phyloP scores from a whole-genome alignment of 1,284 basidiomycete genomes.

The Cryptococcus sp. region DNA sequence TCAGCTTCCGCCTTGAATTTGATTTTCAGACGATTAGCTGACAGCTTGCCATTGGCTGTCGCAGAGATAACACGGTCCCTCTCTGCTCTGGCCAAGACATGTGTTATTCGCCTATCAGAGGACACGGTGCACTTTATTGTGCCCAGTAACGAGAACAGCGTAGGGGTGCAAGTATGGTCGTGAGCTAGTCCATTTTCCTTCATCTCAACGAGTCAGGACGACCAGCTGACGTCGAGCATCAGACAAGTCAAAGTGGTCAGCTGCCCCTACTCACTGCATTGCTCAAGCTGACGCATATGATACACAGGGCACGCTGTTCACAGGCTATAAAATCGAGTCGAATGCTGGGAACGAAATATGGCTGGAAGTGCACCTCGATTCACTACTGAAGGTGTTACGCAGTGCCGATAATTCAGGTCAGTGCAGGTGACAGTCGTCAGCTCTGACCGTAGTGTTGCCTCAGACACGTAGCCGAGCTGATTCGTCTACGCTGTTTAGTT shows the following conservation, averaged over 20 bases:
- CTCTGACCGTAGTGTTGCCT: no score
- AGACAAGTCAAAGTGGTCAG: neutral
- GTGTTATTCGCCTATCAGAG: conserved; percentile 75
- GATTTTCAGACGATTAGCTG: neutral
- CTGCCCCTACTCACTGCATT: no score
- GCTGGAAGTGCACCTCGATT: conserved; percentile 64
- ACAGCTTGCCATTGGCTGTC: neutral
- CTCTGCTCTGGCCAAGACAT: conserved; percentile 79
- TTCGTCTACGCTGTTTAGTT: neutral
- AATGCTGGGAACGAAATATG: conserved; percentile 79
- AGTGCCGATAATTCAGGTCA: conserved; percentile 48
- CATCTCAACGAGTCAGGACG: neutral
- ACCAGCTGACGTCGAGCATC: neutral
- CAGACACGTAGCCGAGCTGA: no score
- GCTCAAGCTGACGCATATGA: neutral
- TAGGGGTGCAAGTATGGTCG: conserved; percentile 91
- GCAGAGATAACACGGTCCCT: conserved; percentile 72
- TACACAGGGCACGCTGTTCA: conserved; percentile 64
- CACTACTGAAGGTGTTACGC: conserved; percentile 69
- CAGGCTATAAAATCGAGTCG: conserved; percentile 80
- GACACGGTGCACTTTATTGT: conserved; percentile 74
- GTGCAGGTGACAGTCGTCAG: conserved; percentile 4
- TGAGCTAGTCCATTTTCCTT: conserved; percentile 55
- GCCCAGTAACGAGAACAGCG: conserved; percentile 72
- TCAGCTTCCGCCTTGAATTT: conserved; percentile 41